These are phyloP conservation scores for Poa pratensis DNA, from an alignment of 176 grass and related monocot genomes.

Conservation along the genomic window DNA sequence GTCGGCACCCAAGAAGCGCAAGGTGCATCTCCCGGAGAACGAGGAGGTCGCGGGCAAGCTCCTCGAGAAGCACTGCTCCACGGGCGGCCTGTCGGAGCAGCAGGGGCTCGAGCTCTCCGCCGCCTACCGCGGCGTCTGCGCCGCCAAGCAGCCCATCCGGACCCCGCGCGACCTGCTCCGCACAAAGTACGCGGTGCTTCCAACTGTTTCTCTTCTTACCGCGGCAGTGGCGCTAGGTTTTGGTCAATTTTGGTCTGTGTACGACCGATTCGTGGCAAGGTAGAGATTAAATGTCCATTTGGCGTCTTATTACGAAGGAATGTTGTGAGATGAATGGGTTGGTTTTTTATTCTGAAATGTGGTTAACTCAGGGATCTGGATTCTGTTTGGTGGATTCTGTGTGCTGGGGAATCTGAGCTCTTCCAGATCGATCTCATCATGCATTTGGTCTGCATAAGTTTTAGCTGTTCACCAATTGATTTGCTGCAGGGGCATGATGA, in stretches of 20 bases:
- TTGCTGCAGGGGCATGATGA: background rate
- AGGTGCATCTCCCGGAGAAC: conserved; percentile 65
- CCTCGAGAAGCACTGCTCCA: conserved; percentile 56
- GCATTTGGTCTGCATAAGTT: background rate
- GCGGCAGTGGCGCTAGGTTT: background rate
- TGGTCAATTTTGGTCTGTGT: conserved; percentile 16
- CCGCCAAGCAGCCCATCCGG: conserved; percentile 63
- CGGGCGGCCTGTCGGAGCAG: conserved; percentile 57
- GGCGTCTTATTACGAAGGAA: too few species aligned
- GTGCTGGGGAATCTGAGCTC: background rate
- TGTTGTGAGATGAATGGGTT: background rate
- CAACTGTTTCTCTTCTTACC: background rate
- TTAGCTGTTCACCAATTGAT: background rate
- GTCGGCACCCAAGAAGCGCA: conserved; percentile 29
- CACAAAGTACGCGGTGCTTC: conserved; percentile 54
- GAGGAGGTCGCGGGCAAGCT: conserved; percentile 59
- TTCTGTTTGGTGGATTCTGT: background rate
- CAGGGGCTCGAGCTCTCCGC: conserved; percentile 58
- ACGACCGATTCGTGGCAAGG: too few species aligned
- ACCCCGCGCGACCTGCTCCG: conserved; percentile 73
- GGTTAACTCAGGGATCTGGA: background rate
- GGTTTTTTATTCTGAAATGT: background rate
- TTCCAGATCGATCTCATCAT: background rate
- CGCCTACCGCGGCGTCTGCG: conserved; percentile 67
- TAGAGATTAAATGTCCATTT: too few species aligned